Evolutionary conservation across 2,329 filamentous ascomycete species (phyloP).

Genomic region (Albophoma yamanashiensis): DNA sequence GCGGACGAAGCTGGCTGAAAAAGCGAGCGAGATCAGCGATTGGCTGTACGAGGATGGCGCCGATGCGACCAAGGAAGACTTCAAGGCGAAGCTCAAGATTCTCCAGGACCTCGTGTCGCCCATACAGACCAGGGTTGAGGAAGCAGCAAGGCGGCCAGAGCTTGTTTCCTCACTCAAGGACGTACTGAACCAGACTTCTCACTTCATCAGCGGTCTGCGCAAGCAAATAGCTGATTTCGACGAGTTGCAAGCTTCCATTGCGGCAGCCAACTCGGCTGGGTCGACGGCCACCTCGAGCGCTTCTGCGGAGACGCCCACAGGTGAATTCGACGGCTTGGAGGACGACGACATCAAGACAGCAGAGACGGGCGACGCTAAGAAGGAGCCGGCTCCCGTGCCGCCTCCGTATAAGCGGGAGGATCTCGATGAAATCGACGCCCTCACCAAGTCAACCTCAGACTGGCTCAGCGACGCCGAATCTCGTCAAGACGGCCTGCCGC

Average conservation of each 20-base stretch:
- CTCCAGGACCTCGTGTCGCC: constrained; percentile 71
- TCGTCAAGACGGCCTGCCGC: constrained; percentile 58
- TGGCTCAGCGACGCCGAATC: constrained; percentile 69
- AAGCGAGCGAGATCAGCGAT: constrained; percentile 61
- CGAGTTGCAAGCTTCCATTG: constrained; percentile 43
- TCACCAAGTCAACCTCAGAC: constrained; percentile 49
- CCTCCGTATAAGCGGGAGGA: constrained; percentile 66
- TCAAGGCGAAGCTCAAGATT: constrained; percentile 66
- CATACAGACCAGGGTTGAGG: constrained; percentile 63
- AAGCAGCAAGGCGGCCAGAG: constrained; percentile 60
- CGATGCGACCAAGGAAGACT: constrained; percentile 61
- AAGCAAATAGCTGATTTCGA: constrained; percentile 61
- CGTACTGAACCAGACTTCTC: constrained; percentile 58
- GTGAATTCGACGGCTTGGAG: constrained; percentile 65
- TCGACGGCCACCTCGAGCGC: constrained; percentile 23
- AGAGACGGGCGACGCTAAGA: constrained; percentile 27
- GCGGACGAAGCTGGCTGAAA: constrained; percentile 54
- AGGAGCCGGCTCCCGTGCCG: constrained; percentile 40
- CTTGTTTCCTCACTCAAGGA: constrained; percentile 57
- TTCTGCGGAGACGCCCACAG: constrained; percentile 35
- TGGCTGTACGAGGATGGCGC: constrained; percentile 86
- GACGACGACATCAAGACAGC: constrained; percentile 45
- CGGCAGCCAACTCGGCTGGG: constrained; percentile 7
- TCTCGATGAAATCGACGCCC: constrained; percentile 50
- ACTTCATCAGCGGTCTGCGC: constrained; percentile 60